Base-by-base conservation (phyloP, 306 rosid species). In the Cercis canadensis region DNA sequence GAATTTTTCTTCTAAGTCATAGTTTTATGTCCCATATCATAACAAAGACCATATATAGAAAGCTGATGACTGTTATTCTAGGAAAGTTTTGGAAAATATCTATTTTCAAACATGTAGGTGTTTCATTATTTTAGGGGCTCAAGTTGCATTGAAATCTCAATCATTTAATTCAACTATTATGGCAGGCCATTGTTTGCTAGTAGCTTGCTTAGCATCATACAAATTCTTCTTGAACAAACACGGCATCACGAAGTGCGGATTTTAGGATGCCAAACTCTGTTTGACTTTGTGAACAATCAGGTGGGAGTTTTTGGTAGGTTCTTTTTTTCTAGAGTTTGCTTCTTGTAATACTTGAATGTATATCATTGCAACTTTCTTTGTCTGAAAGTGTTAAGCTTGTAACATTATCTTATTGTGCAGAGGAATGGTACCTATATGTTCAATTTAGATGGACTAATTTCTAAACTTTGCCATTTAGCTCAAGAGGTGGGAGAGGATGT, bases 151-250 rank as follows among this genome's bases (percentile, higher is more conserved):
- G 58, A 62, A 31, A 58, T 53, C 50, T 45, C 12, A 50, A 7
- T 36, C 36, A 43, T 58, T 55, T 72, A 15, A 44, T 9, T 5
- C 16, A 67, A 58, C 14, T 66, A 18, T 68, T 54, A 21, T 67
- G 82, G 69, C 87, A 88, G 94, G 90, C 88, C 89, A 43, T 79
- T 86, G 79, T 88, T 88, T 80, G 94, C 94, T 63, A 88, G 87
- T 73, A 88, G 90, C 78, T 41, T 88, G 78, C 89, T 88, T 69
- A 65, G 81, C 77, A 80, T 88, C 73, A 78, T 83, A 61, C 90
- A 88, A 15, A 88, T 86, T 77, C 86, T 88, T 70, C 88, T 88
- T 46, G 94, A 88, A 65, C 94, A 88, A 75, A 37, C 89, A 21
- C 80, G 81, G 24, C 87, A 88, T 4, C 80, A 83, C 37, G 94